Evolutionary conservation across 768 basidiomycete species (phyloP), one percentile per base, ranked within the genome.

Genomic region (Tubosaeta brunneosetosa): DNA sequence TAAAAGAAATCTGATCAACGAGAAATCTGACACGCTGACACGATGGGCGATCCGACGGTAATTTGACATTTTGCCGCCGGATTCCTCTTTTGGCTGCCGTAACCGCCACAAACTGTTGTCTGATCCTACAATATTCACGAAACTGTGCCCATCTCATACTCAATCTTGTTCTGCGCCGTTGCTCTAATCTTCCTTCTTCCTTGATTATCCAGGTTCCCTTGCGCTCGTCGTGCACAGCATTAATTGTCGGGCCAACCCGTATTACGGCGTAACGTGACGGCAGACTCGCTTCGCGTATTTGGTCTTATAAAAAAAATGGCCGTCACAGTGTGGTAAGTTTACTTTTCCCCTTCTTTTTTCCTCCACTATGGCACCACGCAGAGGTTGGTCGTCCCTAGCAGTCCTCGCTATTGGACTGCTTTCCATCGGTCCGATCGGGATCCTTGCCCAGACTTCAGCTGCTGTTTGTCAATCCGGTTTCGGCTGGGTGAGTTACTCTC

Each of bases 401-500:
- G 37, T 64, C 44, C 55, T 69, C 19, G 19, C 50, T 7, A 26
- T 47, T 11, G 60, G 45, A 9, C 32, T 65, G 12, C 54, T 69
- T 34, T 50, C 51, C n/a, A 16, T 49, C 6, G 55, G 53, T 22
- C 70, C 62, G 1, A 7, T 43, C 3, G 46, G 51, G 16, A 44
- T 44, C 17, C 44, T 52, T 5, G 68, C 69, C 8, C 70, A 71
- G 45, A 45, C 56, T 1, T 43, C 70, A 6, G 8, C 43, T 12
- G 68, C 43, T 16, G n/a, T 19, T 12, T 71, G 71, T 52, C 34
- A 47, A 1, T 47, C 55, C 36, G 31, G 49, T 22, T 70, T 56
- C 34, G 22, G 33, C 48, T 71, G 70, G 71, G 70, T 68, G 47
- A 10, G 68, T 50, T 11, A 19, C 22, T 22, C 31, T 17, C 10